phyloP scores from a whole-genome alignment of 2,329 filamentous ascomycete genomes.

The Calonectria ilicicola region DNA sequence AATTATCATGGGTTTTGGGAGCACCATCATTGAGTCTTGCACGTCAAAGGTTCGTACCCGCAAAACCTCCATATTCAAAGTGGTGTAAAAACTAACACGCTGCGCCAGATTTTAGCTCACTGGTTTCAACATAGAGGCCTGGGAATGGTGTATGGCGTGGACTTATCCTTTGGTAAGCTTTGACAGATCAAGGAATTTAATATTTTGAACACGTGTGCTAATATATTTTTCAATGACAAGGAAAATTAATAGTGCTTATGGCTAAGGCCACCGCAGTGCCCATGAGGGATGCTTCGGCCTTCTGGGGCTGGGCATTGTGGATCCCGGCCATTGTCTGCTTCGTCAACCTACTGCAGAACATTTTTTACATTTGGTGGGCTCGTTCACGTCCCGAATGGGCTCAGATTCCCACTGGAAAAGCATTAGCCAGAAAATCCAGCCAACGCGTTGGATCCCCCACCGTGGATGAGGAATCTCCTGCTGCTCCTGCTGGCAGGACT shows the following conservation, averaged over 20 bases:
- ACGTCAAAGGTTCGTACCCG: constrained; percentile 39
- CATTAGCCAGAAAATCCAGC: constrained; percentile 5
- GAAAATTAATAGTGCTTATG: constrained; percentile 39
- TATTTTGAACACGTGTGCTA: background rate
- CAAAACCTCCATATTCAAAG: background rate
- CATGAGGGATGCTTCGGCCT: constrained; percentile 40
- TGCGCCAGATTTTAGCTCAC: constrained; percentile 38
- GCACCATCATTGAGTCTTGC: constrained; percentile 41
- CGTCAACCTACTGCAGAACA: constrained; percentile 35
- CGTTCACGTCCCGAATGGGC: constrained; percentile 37
- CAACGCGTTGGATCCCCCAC: background rate
- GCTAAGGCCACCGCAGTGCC: constrained; percentile 42
- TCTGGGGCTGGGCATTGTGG: constrained; percentile 46
- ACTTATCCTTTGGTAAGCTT: constrained; percentile 33
- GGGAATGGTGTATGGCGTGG: constrained; percentile 39
- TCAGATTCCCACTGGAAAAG: constrained; percentile 36
- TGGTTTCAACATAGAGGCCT: constrained; percentile 42
- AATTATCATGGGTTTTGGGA: constrained; percentile 44
- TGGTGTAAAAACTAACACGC: background rate
- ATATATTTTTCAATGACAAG: background rate
- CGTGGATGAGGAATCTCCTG: background rate
- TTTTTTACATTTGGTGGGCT: constrained; percentile 41
- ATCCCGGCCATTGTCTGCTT: constrained; percentile 39
- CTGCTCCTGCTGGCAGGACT: background rate
- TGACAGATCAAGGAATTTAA: background rate